Percentiles rank a stretch among this genome's conserved stretches.
Conservation (phyloP, 225 moss, liverwort and hornwort genomes). For the Bryoerythrophyllum caledonicum region DNA sequence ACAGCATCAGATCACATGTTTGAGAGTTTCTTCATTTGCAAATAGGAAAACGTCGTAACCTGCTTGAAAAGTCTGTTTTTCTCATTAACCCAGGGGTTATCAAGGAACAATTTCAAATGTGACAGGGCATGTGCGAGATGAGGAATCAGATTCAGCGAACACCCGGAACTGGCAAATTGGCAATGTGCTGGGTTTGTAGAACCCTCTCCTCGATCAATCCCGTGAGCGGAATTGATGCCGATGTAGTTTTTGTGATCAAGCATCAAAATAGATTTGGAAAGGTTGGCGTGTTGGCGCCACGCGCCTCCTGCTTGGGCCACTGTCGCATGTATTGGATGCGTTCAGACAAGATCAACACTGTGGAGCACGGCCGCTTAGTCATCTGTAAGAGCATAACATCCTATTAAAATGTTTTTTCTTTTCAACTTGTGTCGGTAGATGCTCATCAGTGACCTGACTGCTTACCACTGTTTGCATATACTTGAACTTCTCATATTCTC, state of each 20-base stretch:
- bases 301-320: background rate
- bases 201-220: background rate
- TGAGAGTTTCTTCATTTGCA: background rate
- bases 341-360: constrained; percentile 13
- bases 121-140: background rate
- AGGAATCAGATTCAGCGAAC: constrained; percentile 6
- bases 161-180: background rate
- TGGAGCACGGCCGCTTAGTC: background rate
- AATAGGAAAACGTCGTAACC: background rate
- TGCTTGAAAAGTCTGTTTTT: constrained; percentile 2
- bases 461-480: background rate
- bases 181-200: background rate
- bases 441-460: background rate
- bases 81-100: background rate
- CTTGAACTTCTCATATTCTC: background rate
- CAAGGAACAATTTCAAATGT: background rate
- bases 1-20: background rate
- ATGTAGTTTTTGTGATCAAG: background rate
- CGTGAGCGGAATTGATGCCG: background rate
- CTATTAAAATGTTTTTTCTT: background rate
- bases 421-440: background rate
- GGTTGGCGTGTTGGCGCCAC: background rate
- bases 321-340: background rate
- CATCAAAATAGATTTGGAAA: background rate
- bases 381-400: background rate